Percentiles rank a stretch among this genome's conserved stretches.
Evolutionary conservation across 371 early-diverging fungal species (phyloP).

Genomic region (Mucor mucedo): DNA sequence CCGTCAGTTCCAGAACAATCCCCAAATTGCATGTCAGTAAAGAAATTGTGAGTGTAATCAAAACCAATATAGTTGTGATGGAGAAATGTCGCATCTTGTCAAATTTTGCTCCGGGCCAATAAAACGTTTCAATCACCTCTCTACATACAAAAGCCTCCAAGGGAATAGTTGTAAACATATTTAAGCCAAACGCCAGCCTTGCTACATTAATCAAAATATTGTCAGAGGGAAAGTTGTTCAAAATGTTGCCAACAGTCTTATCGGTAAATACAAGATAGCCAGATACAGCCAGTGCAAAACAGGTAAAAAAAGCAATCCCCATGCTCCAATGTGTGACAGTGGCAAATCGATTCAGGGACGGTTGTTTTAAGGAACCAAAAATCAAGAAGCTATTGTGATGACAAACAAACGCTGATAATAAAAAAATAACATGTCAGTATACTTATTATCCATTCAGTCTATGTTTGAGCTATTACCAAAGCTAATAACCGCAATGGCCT

Average conservation of each 20-base stretch:
- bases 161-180: slow-evolving; percentile 84
- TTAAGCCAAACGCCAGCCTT: slow-evolving; percentile 79
- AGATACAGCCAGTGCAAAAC: slow-evolving; percentile 66
- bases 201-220: slow-evolving; percentile 78
- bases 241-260: slow-evolving; percentile 70
- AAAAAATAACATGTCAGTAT: neutral
- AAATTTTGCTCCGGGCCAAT: slow-evolving; percentile 56
- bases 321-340: slow-evolving; percentile 76
- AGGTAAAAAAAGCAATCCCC: slow-evolving; percentile 67
- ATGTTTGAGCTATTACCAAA: slow-evolving; percentile 59
- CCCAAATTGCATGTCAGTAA: slow-evolving; percentile 75
- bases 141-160: slow-evolving; percentile 81
- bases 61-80: slow-evolving; percentile 67
- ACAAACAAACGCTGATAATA: slow-evolving; percentile 74
- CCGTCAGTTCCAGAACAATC: slow-evolving; percentile 78
- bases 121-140: slow-evolving; percentile 71
- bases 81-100: slow-evolving; percentile 59
- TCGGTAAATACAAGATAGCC: slow-evolving; percentile 78
- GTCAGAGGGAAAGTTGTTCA: slow-evolving; percentile 80
- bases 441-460: too few species aligned
- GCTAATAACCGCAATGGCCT: slow-evolving; percentile 82
- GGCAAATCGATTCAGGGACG: slow-evolving; percentile 74
- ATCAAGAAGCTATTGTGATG: slow-evolving; percentile 86
- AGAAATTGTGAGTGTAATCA: slow-evolving; percentile 61
- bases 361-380: slow-evolving; percentile 76